A percentile compares a stretch with the other conserved stretches of the same genome.
Evolutionary conservation across 257 asterid genomes (phyloP).

Genomic region (Solanum dulcamara): DNA sequence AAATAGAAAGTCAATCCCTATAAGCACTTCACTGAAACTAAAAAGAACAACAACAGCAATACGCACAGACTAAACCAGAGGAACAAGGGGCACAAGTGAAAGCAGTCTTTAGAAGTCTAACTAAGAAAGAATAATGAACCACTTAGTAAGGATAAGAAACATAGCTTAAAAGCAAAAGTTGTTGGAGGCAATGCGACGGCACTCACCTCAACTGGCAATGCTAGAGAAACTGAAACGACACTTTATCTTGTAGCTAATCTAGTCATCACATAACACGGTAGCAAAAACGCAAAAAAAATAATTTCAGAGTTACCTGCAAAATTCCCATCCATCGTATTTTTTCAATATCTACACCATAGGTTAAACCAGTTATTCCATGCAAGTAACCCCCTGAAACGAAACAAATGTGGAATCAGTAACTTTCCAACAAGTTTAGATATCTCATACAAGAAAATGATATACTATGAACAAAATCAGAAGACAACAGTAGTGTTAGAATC

Average conservation of each 20-base stretch:
- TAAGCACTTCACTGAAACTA: neutral
- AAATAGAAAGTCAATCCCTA: neutral
- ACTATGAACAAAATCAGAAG: neutral
- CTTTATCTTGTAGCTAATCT: neutral
- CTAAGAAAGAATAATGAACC: neutral
- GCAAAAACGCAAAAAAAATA: neutral
- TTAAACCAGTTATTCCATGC: slow-evolving; percentile 71
- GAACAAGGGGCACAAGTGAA: neutral
- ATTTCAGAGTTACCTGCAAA: slow-evolving; percentile 50
- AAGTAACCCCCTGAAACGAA: slow-evolving; percentile 71
- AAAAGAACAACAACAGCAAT: neutral
- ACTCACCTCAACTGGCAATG: neutral
- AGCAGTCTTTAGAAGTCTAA: neutral
- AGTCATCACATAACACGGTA: neutral
- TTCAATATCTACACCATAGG: slow-evolving; percentile 77
- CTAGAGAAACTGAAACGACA: neutral
- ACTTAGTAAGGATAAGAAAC: neutral
- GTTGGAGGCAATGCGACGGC: neutral
- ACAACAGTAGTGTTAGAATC: neutral
- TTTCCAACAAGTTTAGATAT: slow-evolving; percentile 6
- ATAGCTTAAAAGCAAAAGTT: neutral
- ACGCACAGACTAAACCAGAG: neutral
- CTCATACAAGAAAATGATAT: neutral
- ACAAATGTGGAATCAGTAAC: slow-evolving; percentile 2
- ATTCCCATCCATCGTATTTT: slow-evolving; percentile 66